These are phyloP conservation scores for Nicotiana knightiana DNA, from an alignment of 257 asterid genomes.

Conservation along the genomic window DNA sequence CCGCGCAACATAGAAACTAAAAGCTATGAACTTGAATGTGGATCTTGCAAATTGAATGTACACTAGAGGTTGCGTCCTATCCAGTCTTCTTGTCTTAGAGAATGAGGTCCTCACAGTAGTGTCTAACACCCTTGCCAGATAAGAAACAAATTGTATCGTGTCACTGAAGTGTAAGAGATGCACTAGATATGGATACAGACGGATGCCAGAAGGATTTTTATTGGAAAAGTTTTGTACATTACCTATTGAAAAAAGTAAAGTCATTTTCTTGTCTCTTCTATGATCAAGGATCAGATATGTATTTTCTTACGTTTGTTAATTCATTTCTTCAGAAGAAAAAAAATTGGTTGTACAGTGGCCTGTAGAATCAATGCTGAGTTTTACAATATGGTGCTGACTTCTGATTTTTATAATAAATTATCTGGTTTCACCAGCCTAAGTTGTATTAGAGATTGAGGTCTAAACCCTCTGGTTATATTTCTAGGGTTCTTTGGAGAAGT, in stretches of 20 bases:
- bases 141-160: not conserved
- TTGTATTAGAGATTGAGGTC: not conserved
- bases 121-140: not conserved
- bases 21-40: not conserved
- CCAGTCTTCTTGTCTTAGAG: not conserved
- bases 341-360: not conserved
- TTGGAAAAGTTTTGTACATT: not conserved
- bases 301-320: not conserved
- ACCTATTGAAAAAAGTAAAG: not conserved
- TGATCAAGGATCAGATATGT: not conserved
- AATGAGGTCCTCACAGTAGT: not conserved
- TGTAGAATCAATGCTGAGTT: not conserved
- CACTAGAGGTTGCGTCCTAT: not conserved
- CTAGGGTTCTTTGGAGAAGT: conserved; percentile 98
- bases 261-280: not conserved
- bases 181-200: not conserved
- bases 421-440: not conserved
- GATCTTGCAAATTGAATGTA: not conserved
- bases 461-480: conserved; percentile 5
- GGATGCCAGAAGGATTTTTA: not conserved
- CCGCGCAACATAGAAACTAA: not conserved
- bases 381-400: not conserved
- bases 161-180: not conserved
- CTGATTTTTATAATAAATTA: not conserved
- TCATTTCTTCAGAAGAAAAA: not conserved